Conservation (phyloP, 352 stramenopile species). For the Phytophthora constricta region DNA sequence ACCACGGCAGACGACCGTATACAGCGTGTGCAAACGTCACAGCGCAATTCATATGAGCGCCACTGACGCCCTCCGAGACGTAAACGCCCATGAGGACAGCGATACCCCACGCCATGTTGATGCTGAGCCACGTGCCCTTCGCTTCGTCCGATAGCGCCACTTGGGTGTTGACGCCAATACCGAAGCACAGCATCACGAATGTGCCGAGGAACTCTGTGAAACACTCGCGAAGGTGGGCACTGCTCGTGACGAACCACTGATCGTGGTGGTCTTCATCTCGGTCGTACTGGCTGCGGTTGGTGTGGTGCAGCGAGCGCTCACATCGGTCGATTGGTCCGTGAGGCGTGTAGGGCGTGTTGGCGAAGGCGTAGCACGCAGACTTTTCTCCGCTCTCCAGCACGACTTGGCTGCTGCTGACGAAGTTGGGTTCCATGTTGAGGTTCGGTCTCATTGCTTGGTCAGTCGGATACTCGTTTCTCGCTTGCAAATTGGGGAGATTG, state of each 20-base stretch:
- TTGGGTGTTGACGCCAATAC: slow-evolving; percentile 68
- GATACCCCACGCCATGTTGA: slow-evolving; percentile 62
- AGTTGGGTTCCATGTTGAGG: not conserved
- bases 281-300: slow-evolving; percentile 38
- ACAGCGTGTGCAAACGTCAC: slow-evolving; percentile 59
- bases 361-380: not conserved
- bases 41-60: slow-evolving; percentile 64
- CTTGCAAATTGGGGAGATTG: too few relatives aligned
- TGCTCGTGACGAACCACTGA: slow-evolving; percentile 33
- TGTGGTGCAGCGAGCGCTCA: slow-evolving; percentile 40
- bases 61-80: slow-evolving; percentile 52
- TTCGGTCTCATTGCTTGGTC: not conserved
- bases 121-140: slow-evolving; percentile 67
- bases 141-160: slow-evolving; percentile 50
- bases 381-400: not conserved
- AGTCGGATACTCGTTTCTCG: too few relatives aligned
- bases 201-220: slow-evolving; percentile 55
- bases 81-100: slow-evolving; percentile 66
- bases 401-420: not conserved
- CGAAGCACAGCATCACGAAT: slow-evolving; percentile 62
- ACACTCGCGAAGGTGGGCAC: slow-evolving; percentile 46
- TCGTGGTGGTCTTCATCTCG: slow-evolving; percentile 25
- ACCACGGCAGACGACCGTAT: slow-evolving; percentile 52
- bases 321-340: slow-evolving; percentile 22
- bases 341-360: slow-evolving; percentile 23